Evolutionary conservation across 371 early-diverging fungal genomes (phyloP), one percentile per base, ranked within the genome.

Genomic region (Funneliformis caledonium): DNA sequence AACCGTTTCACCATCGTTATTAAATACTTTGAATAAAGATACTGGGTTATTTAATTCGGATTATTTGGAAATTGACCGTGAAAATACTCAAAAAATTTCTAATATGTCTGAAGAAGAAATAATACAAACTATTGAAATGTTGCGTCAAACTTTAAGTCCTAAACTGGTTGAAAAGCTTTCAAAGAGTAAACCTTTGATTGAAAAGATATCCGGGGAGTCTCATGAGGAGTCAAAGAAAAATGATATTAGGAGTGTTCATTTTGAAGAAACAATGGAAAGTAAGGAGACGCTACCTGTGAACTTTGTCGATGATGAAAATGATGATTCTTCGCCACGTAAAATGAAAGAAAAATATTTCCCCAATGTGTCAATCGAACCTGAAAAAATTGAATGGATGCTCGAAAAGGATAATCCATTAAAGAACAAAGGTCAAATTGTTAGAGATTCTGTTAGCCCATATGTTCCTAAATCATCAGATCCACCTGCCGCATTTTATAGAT

Each of bases 331-430:
- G 6, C 87, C 88, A 45, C 65, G 90, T 70, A 86, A 86, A 0
- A 77, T 90, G 85, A 89, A 89, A 72, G 83, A 87, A 59, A 86
- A 87, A 22, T 92, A 87, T 68, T 92, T 87, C 82, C 77, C 88
- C 1, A 85, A 90, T 72, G 88, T 90, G 2, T 89, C 91, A 0
- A 59, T 85, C 1, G 93, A 94, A 79, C 81, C 86, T 9, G 93
- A 93, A 33, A 95, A 94, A 73, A 70, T 94, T 74, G 91, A 90
- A 64, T 95, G 95, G 94, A 93, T 92, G 88, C 12, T 83, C 83
- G 33, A 72, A 81, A 48, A 81, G 60, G 60, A 77, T n/a, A 33
- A n/a, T 33, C 72, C 31, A 37, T 60, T 48, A 60, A 50, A 7
- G 80, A 2, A 9, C 74, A 68, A 80, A 65, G 77, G 76, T 70